Conservation (phyloP, 2,329 filamentous ascomycete species). For the Hortaea werneckii region DNA sequence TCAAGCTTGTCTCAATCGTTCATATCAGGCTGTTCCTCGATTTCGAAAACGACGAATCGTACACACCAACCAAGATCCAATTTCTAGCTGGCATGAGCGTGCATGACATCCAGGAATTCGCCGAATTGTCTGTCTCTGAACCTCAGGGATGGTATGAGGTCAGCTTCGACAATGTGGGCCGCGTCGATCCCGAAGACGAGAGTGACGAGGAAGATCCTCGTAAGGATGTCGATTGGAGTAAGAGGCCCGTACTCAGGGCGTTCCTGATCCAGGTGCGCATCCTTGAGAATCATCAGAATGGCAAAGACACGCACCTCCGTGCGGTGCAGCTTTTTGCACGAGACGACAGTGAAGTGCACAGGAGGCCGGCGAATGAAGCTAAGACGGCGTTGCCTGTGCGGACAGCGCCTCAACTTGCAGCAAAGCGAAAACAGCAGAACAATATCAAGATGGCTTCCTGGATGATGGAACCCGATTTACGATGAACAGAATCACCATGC, state of each 20-base stretch:
- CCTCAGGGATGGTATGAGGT: slow-evolving; percentile 90
- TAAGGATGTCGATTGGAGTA: slow-evolving; percentile 35
- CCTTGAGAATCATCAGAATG: slow-evolving; percentile 96
- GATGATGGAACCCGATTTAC: slow-evolving; percentile 28
- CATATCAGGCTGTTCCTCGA: slow-evolving; percentile 78
- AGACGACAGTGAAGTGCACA: slow-evolving; percentile 24
- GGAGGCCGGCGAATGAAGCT: slow-evolving; percentile 7
- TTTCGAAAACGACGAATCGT: slow-evolving; percentile 87
- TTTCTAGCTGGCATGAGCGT: slow-evolving; percentile 84
- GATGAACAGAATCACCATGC: slow-evolving; percentile 11
- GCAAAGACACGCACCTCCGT: slow-evolving; percentile 95
- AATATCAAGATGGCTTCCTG: slow-evolving; percentile 24
- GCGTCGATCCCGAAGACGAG: slow-evolving; percentile 19
- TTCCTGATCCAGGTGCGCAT: slow-evolving; percentile 87
- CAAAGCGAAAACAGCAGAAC: slow-evolving; percentile 11
- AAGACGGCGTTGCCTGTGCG: slow-evolving; percentile 5
- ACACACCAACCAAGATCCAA: slow-evolving; percentile 86
- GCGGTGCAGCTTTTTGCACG: slow-evolving; percentile 75
- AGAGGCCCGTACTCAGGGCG: slow-evolving; percentile 66
- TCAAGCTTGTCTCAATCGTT: slow-evolving; percentile 69
- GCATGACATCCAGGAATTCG: slow-evolving; percentile 84
- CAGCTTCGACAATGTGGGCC: slow-evolving; percentile 54
- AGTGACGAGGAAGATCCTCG: slow-evolving; percentile 19
- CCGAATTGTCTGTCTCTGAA: slow-evolving; percentile 64
- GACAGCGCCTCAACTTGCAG: background rate